Base-by-base conservation (phyloP, 495 filamentous ascomycete species). In the Hypoxylon trugodes region DNA sequence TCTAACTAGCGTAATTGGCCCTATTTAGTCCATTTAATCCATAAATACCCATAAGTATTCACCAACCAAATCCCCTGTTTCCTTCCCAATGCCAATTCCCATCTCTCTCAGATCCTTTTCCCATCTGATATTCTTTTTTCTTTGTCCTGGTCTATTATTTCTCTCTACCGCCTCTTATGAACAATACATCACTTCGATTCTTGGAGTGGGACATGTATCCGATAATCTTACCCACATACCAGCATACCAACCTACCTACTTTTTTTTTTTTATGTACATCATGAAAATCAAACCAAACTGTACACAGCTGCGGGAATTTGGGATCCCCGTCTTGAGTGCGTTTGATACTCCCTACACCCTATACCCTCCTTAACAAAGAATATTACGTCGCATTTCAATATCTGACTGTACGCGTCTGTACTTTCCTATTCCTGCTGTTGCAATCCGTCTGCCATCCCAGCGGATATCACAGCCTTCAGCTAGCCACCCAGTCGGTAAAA, bases 51-150 rank as follows among this genome's bases (percentile, higher is more conserved):
- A 32, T 21, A 21, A n/a, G 25, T 26, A 6, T 52, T 10, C 2
- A 51, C 59, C 59, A 56, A 63, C 50, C 42, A 47, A 28, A 41
- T 26, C 38, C 37, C 46, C 10, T 12, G 1, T 52, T 36, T 52
- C 19, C 21, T 46, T 19, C 47, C 30, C 40, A 40, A 54, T 48
- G 43, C 49, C 62, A 55, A 55, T 55, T 48, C 50, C 56, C 46
- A 56, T 60, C 54, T 50, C 43, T 15, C 42, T 54, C 61, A 65
- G 55, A 65, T 59, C 56, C 38, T 52, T 61, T 66, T 66, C 50
- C 57, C 15, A 54, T 60, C 49, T 54, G 37, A 55, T 54, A 47
- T 36, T 32, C n/a, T 16, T 30, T 15, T 8, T 28, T 8, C 13
- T 28, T 42, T 9, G 8, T 15, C 15, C 13, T 15, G 4, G 18